phyloP scores from a whole-genome alignment of 345 rosid genomes.

The Gossypium sturtianum region DNA sequence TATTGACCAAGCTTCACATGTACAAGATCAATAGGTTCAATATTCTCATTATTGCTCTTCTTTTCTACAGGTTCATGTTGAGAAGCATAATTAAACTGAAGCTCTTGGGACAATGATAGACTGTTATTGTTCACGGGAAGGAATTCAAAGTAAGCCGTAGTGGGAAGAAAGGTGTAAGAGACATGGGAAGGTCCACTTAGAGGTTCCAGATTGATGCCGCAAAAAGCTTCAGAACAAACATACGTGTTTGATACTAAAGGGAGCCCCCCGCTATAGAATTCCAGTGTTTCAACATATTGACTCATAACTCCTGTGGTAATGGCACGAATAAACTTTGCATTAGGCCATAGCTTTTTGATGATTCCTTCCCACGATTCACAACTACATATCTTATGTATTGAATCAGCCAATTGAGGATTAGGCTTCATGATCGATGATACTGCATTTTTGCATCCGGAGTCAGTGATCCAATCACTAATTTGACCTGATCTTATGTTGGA shows the following conservation, averaged over 20 bases:
- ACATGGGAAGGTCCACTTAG: neutral
- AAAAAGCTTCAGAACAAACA: neutral
- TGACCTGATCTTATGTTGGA: slow-evolving; percentile 39
- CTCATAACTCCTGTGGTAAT: neutral
- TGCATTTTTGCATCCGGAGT: slow-evolving; percentile 31
- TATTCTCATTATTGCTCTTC: neutral
- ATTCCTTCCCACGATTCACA: neutral
- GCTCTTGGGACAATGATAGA: neutral
- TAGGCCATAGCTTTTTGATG: neutral
- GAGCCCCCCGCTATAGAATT: neutral
- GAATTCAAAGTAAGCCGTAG: neutral
- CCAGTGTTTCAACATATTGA: neutral
- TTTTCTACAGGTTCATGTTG: too few relatives aligned
- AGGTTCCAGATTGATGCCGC: neutral
- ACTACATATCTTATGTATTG: slow-evolving; percentile 32
- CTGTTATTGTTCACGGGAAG: neutral
- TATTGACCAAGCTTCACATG: neutral
- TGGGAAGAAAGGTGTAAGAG: neutral
- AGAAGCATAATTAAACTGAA: too few relatives aligned
- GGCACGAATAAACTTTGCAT: neutral
- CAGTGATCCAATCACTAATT: slow-evolving; percentile 55
- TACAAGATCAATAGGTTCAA: neutral
- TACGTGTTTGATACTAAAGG: neutral
- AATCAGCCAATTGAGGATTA: slow-evolving; percentile 36
- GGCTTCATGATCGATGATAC: slow-evolving; percentile 28